Evolutionary conservation across 257 asterid species (phyloP).

Genomic region (Hygrophila difformis): DNA sequence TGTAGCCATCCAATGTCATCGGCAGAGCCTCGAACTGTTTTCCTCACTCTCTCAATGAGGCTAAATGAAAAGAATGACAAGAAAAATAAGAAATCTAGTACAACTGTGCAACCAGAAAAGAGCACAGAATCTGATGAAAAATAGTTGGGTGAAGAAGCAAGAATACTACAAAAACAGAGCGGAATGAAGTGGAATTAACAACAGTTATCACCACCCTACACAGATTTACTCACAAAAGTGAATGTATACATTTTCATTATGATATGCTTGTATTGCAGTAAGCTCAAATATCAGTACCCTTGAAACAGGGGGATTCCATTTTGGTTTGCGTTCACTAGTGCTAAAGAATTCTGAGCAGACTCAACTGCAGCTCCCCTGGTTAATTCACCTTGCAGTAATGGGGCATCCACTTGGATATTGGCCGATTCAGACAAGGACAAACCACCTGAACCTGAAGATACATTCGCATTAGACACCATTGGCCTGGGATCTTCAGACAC

Average conservation of each 20-base stretch:
- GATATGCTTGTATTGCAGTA: too few relatives aligned
- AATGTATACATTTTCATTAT: not conserved
- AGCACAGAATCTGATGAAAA: too few relatives aligned
- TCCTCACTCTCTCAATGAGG: slow-evolving; percentile 60
- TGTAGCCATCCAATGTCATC: slow-evolving; percentile 97
- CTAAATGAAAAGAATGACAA: slow-evolving; percentile 19
- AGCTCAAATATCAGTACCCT: slow-evolving; percentile 38
- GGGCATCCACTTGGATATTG: slow-evolving; percentile 41
- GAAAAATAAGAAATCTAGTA: not conserved
- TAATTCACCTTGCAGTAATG: slow-evolving; percentile 43
- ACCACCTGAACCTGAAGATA: slow-evolving; percentile 30
- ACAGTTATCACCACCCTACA: not conserved
- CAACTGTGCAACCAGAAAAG: too few relatives aligned
- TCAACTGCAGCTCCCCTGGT: slow-evolving; percentile 29
- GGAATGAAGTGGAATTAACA: not conserved
- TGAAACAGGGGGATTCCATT: slow-evolving; percentile 66
- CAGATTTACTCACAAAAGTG: slow-evolving; percentile 3
- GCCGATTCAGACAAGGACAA: slow-evolving; percentile 26
- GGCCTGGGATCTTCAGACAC: slow-evolving; percentile 46
- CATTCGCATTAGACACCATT: slow-evolving; percentile 16
- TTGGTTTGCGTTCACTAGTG: slow-evolving; percentile 29
- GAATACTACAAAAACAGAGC: not conserved
- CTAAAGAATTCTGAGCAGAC: slow-evolving; percentile 32
- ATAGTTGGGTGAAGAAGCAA: not conserved
- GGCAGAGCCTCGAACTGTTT: slow-evolving; percentile 92